phyloP scores from a whole-genome alignment of 2,329 filamentous ascomycete species.

The Scorias spongiosa region DNA sequence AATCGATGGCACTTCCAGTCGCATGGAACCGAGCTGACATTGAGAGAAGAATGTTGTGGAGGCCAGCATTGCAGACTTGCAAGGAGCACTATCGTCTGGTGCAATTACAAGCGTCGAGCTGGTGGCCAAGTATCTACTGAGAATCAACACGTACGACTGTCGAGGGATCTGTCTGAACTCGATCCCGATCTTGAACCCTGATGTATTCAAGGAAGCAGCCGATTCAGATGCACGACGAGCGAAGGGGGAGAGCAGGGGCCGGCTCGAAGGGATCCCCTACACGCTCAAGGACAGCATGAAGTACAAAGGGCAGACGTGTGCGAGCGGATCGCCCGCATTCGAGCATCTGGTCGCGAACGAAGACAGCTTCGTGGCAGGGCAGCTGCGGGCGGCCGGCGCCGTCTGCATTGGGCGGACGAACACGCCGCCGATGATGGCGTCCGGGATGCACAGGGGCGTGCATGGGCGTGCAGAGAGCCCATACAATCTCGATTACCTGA shows the following conservation, averaged over 20 bases:
- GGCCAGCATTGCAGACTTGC: conserved; percentile 31
- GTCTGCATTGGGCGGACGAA: conserved; percentile 42
- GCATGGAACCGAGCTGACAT: too few species aligned
- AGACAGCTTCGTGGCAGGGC: conserved; percentile 36
- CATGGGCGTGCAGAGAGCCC: conserved; percentile 43
- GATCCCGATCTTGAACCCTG: conserved; percentile 33
- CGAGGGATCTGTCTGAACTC: conserved; percentile 29
- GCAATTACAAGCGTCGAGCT: conserved; percentile 31
- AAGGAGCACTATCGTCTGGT: conserved; percentile 26
- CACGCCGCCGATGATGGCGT: conserved; percentile 45
- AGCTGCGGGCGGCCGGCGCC: conserved; percentile 34
- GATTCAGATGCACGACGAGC: conserved; percentile 32
- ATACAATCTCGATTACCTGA: conserved; percentile 38
- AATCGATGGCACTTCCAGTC: too few species aligned
- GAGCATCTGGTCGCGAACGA: conserved; percentile 33
- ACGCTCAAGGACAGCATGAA: conserved; percentile 45
- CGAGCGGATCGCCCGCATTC: conserved; percentile 41
- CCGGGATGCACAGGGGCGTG: conserved; percentile 41
- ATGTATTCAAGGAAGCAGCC: conserved; percentile 31
- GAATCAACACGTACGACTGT: conserved; percentile 33
- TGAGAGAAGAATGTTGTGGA: conserved; percentile 27
- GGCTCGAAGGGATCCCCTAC: conserved; percentile 42
- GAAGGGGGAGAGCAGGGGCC: conserved; percentile 20
- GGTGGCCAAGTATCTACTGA: conserved; percentile 30
- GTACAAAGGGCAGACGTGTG: conserved; percentile 37